Base-by-base conservation (phyloP, 2,329 filamentous ascomycete species). In the Fusarium verticillioides region DNA sequence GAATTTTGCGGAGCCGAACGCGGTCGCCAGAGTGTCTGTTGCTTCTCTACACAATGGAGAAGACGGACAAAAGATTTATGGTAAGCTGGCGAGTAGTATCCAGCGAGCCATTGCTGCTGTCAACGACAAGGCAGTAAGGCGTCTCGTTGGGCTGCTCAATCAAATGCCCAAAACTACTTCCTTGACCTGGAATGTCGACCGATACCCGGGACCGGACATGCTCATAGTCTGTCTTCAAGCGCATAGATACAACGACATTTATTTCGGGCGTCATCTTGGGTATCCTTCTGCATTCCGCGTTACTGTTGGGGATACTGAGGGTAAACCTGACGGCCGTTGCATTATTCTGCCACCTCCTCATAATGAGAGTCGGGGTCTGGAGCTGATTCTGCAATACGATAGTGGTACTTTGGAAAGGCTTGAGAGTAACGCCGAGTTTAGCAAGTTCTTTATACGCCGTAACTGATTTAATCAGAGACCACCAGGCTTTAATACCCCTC, bases 1-100 rank as follows among this genome's bases (percentile, higher is more conserved):
- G 6, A 67, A 67, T 36, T 67, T 67, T 42, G 44, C 64, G 12
- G 64, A 67, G 15, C 64, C 64, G 12, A 67, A 67, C 21, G 64
- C 64, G 0, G 64, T 67, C 3, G 53, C 64, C 5, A 59, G 56
- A 42, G 39, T 44, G 11, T 21, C 60, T 7, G 39, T 67, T 9
- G 4, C 60, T 36, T 15, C 3, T 9, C 46, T 67, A 37, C 64
- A 59, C 7, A 40, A 40, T n/a, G 19, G 13, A 19, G 8, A 39
- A 34, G 23, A 40, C 16, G 4, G 4, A 12, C 9, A 16, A 28
- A n/a, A 11, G 13, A 44, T 54, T 18, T 64, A 67, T 13, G 8
- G 49, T 8, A 52, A 67, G 28, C 21, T 54, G 28, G 64, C 46
- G 12, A 40, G 12, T 9, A 23, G 7, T 26, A 57, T 67, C 40